Base-by-base conservation (phyloP, 495 filamentous ascomycete genomes). In the Acidiella bohemica region DNA sequence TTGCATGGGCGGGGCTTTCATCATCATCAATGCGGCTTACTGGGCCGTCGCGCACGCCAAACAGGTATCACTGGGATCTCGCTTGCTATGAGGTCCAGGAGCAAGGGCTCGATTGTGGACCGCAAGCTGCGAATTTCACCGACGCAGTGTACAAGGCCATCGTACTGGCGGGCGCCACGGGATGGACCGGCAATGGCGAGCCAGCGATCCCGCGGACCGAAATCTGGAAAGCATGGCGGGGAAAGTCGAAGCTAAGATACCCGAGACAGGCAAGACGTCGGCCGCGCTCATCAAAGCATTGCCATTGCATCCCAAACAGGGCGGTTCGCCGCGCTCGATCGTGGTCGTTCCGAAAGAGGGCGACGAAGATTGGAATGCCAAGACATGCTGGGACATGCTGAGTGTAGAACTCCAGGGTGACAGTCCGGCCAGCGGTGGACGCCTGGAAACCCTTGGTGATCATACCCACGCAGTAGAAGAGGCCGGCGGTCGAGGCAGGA, bases 41-140 rank as follows among this genome's bases (percentile, higher is more conserved):
- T 68, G 65, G 65, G 55, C 58, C 7, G 65, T 60, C 8, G 65
- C 65, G 64, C 65, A 16, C 26, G 67, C n/a, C 64, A 64, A 9
- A 36, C 44, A 22, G 43, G 49, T 19, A 25, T 51, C 58, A 67
- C 35, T 68, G 65, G 65, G 63, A 68, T 28, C 39, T 57, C 12
- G 47, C 53, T 4, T 58, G 51, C 38, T 67, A 59, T 48, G 33
- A 44, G 4, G 52, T 67, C 0, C 36, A 44, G n/a, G 46, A 47
- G 31, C 41, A 59, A 32, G 27, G 42, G 9, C 41, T 64, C 27
- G 46, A 51, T 10, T 53, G 43, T 33, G 53, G 55, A 7, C 45
- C 50, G n/a, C 40, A 49, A 17, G 53, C 54, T 31, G 18, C 36
- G 0, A 54, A 49, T 18, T 67, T 61, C 45, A 68, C 65, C 0